Base-by-base conservation (phyloP, 805 yeast species). In the Wickerhamomyces chambardii region DNA sequence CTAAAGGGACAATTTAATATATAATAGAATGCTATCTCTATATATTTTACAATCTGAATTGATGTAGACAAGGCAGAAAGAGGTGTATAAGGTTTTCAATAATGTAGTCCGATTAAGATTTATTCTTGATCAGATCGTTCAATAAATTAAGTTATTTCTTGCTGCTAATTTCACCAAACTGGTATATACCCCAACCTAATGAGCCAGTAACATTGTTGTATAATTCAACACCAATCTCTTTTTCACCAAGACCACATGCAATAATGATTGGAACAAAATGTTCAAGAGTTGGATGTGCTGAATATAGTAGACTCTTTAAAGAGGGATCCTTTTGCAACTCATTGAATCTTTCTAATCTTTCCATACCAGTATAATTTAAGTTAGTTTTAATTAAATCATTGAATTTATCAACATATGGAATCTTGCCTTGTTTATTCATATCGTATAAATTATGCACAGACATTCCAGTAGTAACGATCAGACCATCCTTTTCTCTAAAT, bases 271-370 rank as follows among this genome's bases (percentile, higher is more conserved):
- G 90, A 44, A 74, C 55, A 40, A 84, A 73, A 55, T 84, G 94
- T 43, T 84, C 94, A 33, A 76, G 58, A 0, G 89, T 77, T 9
- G 94, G 94, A 55, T 84, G 94, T 0, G 90, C 80, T 25, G 54
- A 46, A 28, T 54, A 59, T 27, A 77, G 51, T 14, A 74, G 51
- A 5, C 51, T 45, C 4, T 43, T 49, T 43, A 60, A 45, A 2
- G 50, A 40, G 5, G 53, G 44, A 14, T 52, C 46, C 9, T 38
- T 36, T 32, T 61, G 47, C 32, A 76, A 44, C 5, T 52, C 45
- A 21, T 66, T 53, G 11, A 78, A 58, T 17, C 50, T 50, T 1
- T 48, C 45, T 29, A 72, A 48, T 27, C 68, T 51, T 10, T 53
- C 58, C 15, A 39, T 46, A 4, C 58, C 53, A 14, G 44, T 41